Base-by-base conservation (phyloP, 306 rosid genomes). In the Crotalaria pallida region DNA sequence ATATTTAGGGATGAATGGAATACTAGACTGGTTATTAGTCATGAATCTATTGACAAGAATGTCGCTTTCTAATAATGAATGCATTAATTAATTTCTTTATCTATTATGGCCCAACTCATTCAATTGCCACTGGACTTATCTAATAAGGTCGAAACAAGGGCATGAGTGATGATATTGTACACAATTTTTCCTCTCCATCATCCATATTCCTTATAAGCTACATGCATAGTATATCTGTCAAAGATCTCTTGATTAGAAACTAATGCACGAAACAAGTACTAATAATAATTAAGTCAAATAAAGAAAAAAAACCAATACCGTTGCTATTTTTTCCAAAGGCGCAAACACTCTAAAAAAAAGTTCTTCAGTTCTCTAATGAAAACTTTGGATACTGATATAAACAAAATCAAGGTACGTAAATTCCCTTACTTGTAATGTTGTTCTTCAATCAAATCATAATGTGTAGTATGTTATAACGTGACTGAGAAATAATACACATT, bases 281-380 rank as follows among this genome's bases (percentile, higher is more conserved):
- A 26, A 5, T 26, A 31, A 31, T 16, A 51, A 7, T 27, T 4
- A 65, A n/a, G 27, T 24, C 24, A 66, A 64, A 44, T 23, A 43
- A 33, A 24, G 36, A 45, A 44, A 44, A n/a, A 65, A 44, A 65
- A 1, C 13, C 6, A 31, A 31, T n/a, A n/a, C n/a, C n/a, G n/a
- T 36, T 65, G 24, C 22, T 13, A 50, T 29, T 15, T 21, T 4
- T 50, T 18, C 6, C 58, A 49, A 23, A 44, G 45, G 21, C 69
- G 58, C 43, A 67, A 29, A 57, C 13, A 38, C 70, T 27, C 72
- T 51, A 31, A 18, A 51, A 79, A 61, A 24, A 21, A 47, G 48
- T 44, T 22, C 52, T 50, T 50, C 50, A 72, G 72, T 31, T 31
- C 65, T 41, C n/a, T 7, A 51, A 49, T 19, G 33, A 66, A 58